Base-by-base conservation (phyloP, 495 filamentous ascomycete species). In the Penicillium coffeae region DNA sequence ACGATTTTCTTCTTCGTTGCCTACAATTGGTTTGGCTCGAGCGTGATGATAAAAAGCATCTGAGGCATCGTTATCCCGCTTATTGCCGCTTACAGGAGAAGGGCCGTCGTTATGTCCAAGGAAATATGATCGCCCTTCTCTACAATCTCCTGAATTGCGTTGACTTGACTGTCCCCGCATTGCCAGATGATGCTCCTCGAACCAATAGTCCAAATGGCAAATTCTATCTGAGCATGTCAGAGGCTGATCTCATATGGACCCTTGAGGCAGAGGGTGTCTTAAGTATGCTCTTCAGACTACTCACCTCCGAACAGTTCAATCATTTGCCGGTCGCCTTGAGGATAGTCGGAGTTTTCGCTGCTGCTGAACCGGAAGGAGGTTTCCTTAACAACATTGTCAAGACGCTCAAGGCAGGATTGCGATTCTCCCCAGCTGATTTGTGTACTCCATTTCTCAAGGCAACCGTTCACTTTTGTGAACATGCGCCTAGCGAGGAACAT, bases 21-120 rank as follows among this genome's bases (percentile, higher is more conserved):
- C 46, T 90, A 21, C 74, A 82, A 55, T 77, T 88, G 7, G 64
- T 91, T 34, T 78, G 71, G 56, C 75, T 84, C 25, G 87, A 89
- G 50, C 56, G 66, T 2, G 62, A 68, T 25, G 73, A 87, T 18
- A 56, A 59, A 12, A 77, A 80, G 39, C 67, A 76, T 30, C 50
- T 81, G 35, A 66, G 73, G 5, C 67, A 63, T 7, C 71, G 78
- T 1, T 77, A 79, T 25, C 65, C 77, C 0, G 73, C 73, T 20
- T 80, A 88, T 54, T 72, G 76, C 43, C 69, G 69, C 1, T 60
- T 87, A 18, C 21, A 86, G 3, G 79, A 85, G 19, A 75, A 82
- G 49, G 76, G 78, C 13, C 70, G 76, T 18, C 68, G 71, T 3
- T 72, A 78, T 38, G 69, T 64, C 2, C 61, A 71, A 32, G 45